Percentiles rank a stretch among this genome's conserved stretches.
Conservation (phyloP, 176 grass and related monocot species). For the Dendrocalamus sinicus region DNA sequence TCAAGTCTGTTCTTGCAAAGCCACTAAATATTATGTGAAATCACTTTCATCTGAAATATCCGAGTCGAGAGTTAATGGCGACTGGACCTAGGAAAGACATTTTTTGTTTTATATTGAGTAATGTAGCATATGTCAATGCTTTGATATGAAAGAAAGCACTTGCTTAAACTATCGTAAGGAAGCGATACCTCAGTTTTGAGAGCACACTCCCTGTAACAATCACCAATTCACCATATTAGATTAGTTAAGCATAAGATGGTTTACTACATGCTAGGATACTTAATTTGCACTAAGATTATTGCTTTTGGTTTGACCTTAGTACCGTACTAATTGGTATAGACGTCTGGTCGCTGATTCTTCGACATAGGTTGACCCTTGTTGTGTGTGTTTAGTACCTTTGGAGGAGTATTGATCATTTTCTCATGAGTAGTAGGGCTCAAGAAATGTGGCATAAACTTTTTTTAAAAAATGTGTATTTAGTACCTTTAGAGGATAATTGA, state of each 20-base stretch:
- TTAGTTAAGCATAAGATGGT: constrained; percentile 4
- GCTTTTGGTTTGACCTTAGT: constrained; percentile 20
- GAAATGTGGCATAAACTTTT: neutral
- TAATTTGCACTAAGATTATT: neutral
- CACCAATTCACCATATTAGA: neutral
- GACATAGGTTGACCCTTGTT: neutral
- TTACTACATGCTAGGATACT: neutral
- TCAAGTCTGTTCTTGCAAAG: constrained; percentile 2
- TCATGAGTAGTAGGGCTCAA: constrained; percentile 10
- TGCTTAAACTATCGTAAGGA: neutral
- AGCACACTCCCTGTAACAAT: neutral
- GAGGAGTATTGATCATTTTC: neutral
- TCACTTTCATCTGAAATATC: neutral
- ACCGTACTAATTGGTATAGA: neutral
- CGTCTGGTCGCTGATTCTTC: neutral
- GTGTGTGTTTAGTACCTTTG: neutral
- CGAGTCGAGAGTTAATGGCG: neutral
- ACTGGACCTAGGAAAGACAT: neutral
- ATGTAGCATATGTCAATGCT: neutral
- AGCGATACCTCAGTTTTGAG: neutral
- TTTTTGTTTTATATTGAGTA: neutral
- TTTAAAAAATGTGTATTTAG: neutral
- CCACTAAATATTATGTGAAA: neutral
- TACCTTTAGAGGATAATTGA: neutral
- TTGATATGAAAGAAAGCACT: neutral